These are phyloP conservation scores for Nicotiana attenuata DNA, from an alignment of 257 asterid species.

Conservation along the genomic window DNA sequence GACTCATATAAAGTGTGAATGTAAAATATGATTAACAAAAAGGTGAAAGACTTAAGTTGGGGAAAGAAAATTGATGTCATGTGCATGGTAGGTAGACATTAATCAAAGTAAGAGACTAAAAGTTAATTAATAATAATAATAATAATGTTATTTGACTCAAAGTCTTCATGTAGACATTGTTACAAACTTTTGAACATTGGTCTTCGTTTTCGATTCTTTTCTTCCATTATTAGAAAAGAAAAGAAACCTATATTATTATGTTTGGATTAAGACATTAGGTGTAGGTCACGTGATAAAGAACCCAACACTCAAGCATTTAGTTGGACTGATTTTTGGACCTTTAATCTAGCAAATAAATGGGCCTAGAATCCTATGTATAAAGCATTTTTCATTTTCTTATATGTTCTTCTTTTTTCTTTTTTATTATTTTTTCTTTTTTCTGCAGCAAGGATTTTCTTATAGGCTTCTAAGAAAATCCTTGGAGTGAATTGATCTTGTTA, in stretches of 20 bases:
- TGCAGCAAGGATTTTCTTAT: no score
- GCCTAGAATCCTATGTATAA: not conserved
- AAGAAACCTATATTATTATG: not conserved
- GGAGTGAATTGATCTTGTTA: no score
- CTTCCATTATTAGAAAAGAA: conserved; percentile 1
- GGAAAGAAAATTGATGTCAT: not conserved
- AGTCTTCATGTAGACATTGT: not conserved
- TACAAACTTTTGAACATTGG: not conserved
- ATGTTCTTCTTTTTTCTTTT: no score
- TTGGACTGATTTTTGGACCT: not conserved
- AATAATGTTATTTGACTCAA: not conserved
- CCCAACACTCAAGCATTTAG: not conserved
- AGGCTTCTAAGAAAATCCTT: no score
- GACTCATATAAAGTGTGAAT: not conserved
- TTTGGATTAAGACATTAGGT: not conserved
- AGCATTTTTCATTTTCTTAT: no score
- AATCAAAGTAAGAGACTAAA: not conserved
- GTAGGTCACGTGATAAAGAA: not conserved
- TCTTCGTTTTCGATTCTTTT: not conserved
- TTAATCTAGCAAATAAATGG: not conserved
- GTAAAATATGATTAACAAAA: not conserved
- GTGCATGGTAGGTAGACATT: conserved; percentile 6
- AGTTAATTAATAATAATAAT: not conserved
- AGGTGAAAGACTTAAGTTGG: not conserved
- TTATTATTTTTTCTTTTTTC: no score